Conservation (phyloP, 768 basidiomycete species). For the Termitomyces sp. region DNA sequence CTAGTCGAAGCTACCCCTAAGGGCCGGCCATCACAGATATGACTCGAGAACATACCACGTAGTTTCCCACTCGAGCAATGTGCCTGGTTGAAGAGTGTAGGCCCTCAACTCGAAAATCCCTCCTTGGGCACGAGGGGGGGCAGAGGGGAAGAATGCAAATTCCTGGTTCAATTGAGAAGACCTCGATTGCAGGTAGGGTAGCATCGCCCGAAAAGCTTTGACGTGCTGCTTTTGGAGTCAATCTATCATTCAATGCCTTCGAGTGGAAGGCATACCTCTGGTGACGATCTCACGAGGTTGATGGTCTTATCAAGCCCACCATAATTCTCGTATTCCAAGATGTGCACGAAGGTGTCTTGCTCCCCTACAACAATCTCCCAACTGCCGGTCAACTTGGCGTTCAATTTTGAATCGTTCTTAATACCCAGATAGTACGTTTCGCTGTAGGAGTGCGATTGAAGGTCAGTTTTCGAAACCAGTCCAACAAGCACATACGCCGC, state of each 20-base stretch:
- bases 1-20: conserved; percentile 34
- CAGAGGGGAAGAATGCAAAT: conserved; percentile 92
- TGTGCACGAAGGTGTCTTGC: conserved; percentile 77
- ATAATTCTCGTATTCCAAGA: conserved; percentile 94
- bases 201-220: conserved; percentile 65
- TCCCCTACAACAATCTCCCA: conserved; percentile 93
- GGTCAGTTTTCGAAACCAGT: neutral
- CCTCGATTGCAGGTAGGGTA: conserved; percentile 73
- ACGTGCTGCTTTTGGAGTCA: conserved; percentile 42
- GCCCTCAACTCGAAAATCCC: conserved; percentile 92
- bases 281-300: conserved; percentile 55
- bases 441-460: conserved; percentile 31
- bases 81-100: conserved; percentile 86
- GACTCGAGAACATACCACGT: conserved; percentile 59
- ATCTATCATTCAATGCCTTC: neutral
- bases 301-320: conserved; percentile 81
- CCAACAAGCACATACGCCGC: conserved; percentile 63
- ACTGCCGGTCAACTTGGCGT: conserved; percentile 87
- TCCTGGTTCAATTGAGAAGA: conserved; percentile 83
- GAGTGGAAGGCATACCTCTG: conserved; percentile 41
- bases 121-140: conserved; percentile 81
- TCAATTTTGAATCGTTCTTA: conserved; percentile 64
- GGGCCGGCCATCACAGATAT: conserved; percentile 1
- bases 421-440: conserved; percentile 84
- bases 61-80: conserved; percentile 91